Conservation (phyloP, 257 asterid genomes). For the Linderniella brevidens region DNA sequence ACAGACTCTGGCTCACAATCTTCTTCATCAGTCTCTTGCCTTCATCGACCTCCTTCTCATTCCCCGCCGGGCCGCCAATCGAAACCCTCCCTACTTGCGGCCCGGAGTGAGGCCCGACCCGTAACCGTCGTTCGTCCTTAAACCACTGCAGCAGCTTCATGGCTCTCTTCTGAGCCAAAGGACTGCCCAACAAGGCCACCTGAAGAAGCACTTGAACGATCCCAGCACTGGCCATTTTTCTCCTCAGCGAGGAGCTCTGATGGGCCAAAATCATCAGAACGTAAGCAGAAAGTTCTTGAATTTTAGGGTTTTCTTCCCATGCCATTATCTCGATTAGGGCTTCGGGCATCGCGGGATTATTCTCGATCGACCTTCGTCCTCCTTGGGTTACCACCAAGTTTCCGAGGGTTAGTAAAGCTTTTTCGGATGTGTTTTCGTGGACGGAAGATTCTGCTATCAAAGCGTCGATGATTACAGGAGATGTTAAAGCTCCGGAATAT, state of each 20-base stretch:
- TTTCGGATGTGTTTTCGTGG: constrained; percentile 39
- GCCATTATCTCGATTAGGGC: constrained; percentile 57
- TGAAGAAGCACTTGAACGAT: constrained; percentile 74
- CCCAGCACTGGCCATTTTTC: constrained; percentile 65
- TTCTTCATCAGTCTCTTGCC: constrained; percentile 63
- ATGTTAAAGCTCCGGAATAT: constrained; percentile 21
- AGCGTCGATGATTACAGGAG: constrained; percentile 19
- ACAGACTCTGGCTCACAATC: constrained; percentile 60
- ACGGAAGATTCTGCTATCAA: constrained; percentile 25
- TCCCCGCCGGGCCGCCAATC: constrained; percentile 29
- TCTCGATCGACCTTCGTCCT: constrained; percentile 57
- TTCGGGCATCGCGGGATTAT: constrained; percentile 33
- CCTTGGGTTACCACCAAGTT: constrained; percentile 45
- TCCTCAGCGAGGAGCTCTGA: constrained; percentile 60
- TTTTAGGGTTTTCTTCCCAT: constrained; percentile 59
- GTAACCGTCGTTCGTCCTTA: constrained; percentile 53
- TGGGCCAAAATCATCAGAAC: constrained; percentile 77
- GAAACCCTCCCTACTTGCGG: constrained; percentile 43
- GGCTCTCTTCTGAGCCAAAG: constrained; percentile 77
- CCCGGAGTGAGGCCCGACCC: constrained; percentile 76
- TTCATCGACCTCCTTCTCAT: constrained; percentile 20
- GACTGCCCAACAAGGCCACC: constrained; percentile 67
- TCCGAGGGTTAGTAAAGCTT: constrained; percentile 44
- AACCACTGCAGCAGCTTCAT: constrained; percentile 77
- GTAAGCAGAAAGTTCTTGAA: constrained; percentile 61